A percentile compares a stretch with the other conserved stretches of the same genome.
phyloP scores from a whole-genome alignment of 495 filamentous ascomycete species.

The Penicillium desertorum region DNA sequence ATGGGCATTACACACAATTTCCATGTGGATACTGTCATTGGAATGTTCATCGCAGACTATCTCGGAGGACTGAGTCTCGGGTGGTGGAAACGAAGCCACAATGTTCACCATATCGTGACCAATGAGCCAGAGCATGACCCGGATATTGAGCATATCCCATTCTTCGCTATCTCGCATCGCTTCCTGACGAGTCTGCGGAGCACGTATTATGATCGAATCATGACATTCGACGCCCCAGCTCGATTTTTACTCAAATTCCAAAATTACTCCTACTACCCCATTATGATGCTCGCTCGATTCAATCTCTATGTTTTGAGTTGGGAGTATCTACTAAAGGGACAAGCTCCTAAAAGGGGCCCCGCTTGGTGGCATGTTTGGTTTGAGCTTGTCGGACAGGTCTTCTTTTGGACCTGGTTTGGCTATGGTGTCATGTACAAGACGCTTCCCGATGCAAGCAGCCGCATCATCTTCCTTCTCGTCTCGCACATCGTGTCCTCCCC shows the following conservation, averaged over 20 bases:
- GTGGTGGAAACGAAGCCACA: constrained; percentile 98
- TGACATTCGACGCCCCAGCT: constrained; percentile 79
- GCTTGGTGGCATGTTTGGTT: constrained; percentile 90
- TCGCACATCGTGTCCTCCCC: constrained; percentile 86
- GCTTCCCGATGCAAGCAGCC: constrained; percentile 67
- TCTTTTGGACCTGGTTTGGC: constrained; percentile 96
- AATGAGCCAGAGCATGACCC: constrained; percentile 97
- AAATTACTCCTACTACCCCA: constrained; percentile 81
- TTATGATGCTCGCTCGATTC: constrained; percentile 83
- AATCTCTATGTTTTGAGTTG: constrained; percentile 87
- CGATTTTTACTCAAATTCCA: constrained; percentile 72
- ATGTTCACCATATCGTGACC: constrained; percentile 97
- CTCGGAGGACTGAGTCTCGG: constrained; percentile 86
- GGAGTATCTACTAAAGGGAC: constrained; percentile 72
- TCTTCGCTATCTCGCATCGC: constrained; percentile 88
- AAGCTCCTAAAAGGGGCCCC: constrained; percentile 75
- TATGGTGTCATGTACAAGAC: constrained; percentile 77
- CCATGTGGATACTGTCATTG: constrained; percentile 76
- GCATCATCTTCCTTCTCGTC: constrained; percentile 75
- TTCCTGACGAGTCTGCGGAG: constrained; percentile 75
- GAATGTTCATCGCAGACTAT: constrained; percentile 88
- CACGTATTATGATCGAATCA: constrained; percentile 84
- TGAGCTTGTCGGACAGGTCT: constrained; percentile 74
- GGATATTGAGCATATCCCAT: constrained; percentile 94
- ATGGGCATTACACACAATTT: constrained; percentile 96